Evolutionary conservation across 2,329 filamentous ascomycete species (phyloP), one percentile per base, ranked within the genome.

Genomic region (Beauveria rudraprayagi): DNA sequence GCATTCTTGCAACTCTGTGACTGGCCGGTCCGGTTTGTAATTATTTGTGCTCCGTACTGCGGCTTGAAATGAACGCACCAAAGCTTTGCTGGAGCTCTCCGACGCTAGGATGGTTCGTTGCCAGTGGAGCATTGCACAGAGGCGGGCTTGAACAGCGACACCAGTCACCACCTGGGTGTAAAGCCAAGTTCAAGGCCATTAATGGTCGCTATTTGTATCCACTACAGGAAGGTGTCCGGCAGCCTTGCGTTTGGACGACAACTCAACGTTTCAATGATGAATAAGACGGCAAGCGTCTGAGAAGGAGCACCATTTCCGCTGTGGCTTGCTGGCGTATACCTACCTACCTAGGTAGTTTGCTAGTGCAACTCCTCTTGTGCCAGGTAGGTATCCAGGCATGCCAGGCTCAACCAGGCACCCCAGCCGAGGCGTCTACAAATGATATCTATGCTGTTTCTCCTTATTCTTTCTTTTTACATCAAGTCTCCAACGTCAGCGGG

Each of bases 111-210:
- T 55, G 40, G 53, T 58, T 58, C 56, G 22, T 58, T 22, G 11
- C n/a, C 8, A 19, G 56, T 48, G 56, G 46, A 30, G 56, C 41
- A 40, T 7, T 40, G 30, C 28, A 16, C 30, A 34, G 22, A 56
- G 53, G 26, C 53, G 53, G 41, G 43, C 53, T 47, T 28, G 54
- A 26, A 34, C 54, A 14, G 26, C 40, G 26, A 48, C 55, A 30
- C 44, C 44, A 57, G 55, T 57, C 55, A 58, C 46, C 56, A n/a
- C 47, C 41, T 19, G 41, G 50, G 46, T 46, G 55, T 50, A 22
- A n/a, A 40, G 22, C 30, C 44, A 58, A n/a, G 16, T 19, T 41
- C 5, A 19, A 50, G 28, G 55, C 14, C 56, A 19, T 37, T 40
- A 19, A 57, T 48, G n/a, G 26, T 56, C 43, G 43, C 41, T 48